Conservation (phyloP, 352 stramenopile genomes). For the Phytophthora cactorum region DNA sequence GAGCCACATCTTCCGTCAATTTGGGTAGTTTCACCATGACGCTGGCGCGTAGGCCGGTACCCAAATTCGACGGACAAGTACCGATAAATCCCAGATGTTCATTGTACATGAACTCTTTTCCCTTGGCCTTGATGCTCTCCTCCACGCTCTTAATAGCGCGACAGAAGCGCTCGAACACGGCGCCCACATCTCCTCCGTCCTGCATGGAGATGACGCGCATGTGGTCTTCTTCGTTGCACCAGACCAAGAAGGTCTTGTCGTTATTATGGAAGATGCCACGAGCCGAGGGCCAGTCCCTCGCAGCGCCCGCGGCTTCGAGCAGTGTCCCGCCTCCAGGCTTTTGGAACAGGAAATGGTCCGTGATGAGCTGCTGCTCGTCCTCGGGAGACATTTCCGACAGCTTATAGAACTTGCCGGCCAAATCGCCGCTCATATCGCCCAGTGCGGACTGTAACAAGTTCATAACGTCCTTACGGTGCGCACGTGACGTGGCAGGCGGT, state of each 20-base stretch:
- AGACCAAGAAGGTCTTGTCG: constrained; percentile 84
- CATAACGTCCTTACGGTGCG: constrained; percentile 86
- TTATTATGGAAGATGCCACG: constrained; percentile 91
- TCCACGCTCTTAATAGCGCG: constrained; percentile 62
- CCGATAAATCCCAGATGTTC: constrained; percentile 72
- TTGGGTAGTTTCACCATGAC: constrained; percentile 80
- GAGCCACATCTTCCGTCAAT: constrained; percentile 59
- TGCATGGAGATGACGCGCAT: constrained; percentile 86
- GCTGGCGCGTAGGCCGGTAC: constrained; percentile 65
- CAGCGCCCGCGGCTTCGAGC: constrained; percentile 74
- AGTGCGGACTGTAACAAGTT: constrained; percentile 82
- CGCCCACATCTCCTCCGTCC: constrained; percentile 82
- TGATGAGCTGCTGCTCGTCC: constrained; percentile 87
- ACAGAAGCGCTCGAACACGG: constrained; percentile 89
- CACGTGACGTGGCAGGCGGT: constrained; percentile 74
- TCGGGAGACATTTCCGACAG: constrained; percentile 86
- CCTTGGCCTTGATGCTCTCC: constrained; percentile 61
- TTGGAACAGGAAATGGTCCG: constrained; percentile 90
- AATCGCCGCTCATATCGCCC: constrained; percentile 68
- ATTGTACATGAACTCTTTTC: constrained; percentile 75
- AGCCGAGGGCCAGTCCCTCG: constrained; percentile 88
- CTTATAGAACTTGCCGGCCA: constrained; percentile 81
- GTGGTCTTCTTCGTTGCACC: constrained; percentile 84
- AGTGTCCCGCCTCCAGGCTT: constrained; percentile 85
- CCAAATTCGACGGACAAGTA: constrained; percentile 77